Base-by-base conservation (phyloP, 345 rosid genomes). In the Aurinia saxatilis region DNA sequence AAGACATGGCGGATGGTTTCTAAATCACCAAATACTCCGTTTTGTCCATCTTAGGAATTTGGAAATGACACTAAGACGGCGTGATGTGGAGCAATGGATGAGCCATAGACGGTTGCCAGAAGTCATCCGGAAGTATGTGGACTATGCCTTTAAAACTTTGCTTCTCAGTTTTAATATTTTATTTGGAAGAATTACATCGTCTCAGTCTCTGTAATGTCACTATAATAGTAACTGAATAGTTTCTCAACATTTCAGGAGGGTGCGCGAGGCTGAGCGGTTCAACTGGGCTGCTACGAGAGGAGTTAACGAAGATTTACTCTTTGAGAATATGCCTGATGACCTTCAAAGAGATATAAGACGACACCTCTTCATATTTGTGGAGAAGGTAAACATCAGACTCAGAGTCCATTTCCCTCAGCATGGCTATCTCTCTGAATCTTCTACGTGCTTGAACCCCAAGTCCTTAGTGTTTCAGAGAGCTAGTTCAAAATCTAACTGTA, bases 41-140 rank as follows among this genome's bases (percentile, higher is more conserved):
- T 61, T 49, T 46, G 19, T 33, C 7, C n/a, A 8, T 58, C 10
- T 25, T 63, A 92, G 98, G 86, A 78, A 83, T 72, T 59, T 87
- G 71, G 95, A 89, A 80, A 83, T 82, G 96, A 73, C 85, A 39
- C 68, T 89, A 48, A 89, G 96, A 68, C 82, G 80, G 11, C 98
- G 93, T 35, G 98, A 89, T 74, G 86, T 89, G 71, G 91, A 89
- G 74, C 93, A 83, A 23, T 92, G 98, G 98, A 92, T 92, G 98
- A 84, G 86, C 34, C 96, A 81, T 71, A 83, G 96, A 3, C 82
- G 83, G 46, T 75, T 92, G 68, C 96, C 98, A 6, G 80, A 66
- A 38, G 70, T 59, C 10, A 73, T 92, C 31, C 78, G 85, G 74
- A 83, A 81, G 98, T 89, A n/a, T 53, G 60, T 68, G 35, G 27